Base-by-base conservation (phyloP, 306 rosid genomes). In the Lotus japonicus region DNA sequence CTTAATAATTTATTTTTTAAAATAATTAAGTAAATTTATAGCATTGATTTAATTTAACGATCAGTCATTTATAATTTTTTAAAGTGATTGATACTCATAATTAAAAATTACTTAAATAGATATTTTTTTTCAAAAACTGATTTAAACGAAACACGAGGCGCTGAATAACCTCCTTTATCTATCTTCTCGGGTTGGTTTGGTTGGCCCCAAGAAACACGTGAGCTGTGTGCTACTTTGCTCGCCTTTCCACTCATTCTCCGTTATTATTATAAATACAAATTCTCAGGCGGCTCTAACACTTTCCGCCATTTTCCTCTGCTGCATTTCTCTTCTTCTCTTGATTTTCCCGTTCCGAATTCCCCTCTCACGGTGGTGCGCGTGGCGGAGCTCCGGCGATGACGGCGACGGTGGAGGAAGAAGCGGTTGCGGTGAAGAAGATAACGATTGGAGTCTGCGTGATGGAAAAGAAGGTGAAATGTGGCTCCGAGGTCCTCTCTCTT, bases 391-490 rank as follows among this genome's bases (percentile, higher is more conserved):
- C 53, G 13, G 43, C 23, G 10, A 38, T 5, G 56, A 57, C 6
- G 48, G 49, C 7, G 23, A 2, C 51, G 74, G 70, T 11, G 64
- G 75, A 16, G 28, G 79, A 69, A 5, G 84, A 45, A 36, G 68
- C 66, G 43, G 53, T 28, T 19, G 19, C 38, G 54, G 48, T 38
- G 72, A 73, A 55, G 79, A 89, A 86, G 84, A 77, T 89, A 26
- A 84, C 42, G 81, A 73, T 92, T 85, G 98, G 98, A 70, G 98
- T 92, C 0, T 92, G 98, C 74, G 98, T 92, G 65, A 92, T 92
- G 98, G 96, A 89, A 86, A 92, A 92, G 98, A 92, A 92, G 98
- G 98, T 92, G 92, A 92, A 92, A 90, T 80, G 96, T 86, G 91
- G 87, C 85, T 63, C 78, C 73, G 89, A 86, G 92, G 87, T 86